Conservation (phyloP, 371 early-diverging fungal genomes). For the Basidiobolus meristosporus region DNA sequence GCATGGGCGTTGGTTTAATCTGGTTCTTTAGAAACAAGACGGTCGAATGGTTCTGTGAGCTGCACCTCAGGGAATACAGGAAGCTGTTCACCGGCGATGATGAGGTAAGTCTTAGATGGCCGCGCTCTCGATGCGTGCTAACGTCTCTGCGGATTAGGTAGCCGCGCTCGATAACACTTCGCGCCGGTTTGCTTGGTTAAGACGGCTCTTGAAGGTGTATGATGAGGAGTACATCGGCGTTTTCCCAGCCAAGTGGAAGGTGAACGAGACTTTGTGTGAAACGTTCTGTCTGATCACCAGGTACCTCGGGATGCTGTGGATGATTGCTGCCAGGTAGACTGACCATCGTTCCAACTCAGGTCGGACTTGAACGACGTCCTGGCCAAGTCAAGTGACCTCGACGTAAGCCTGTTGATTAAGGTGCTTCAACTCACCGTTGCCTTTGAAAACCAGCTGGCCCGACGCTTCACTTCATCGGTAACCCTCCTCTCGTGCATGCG, state of each 20-base stretch:
- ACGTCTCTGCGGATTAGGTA: slow-evolving; percentile 14
- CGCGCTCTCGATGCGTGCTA: neutral
- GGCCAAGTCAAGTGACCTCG: no score
- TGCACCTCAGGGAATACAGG: slow-evolving; percentile 67
- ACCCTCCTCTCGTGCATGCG: no score
- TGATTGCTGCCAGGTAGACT: no score
- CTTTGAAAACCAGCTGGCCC: no score
- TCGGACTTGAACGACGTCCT: no score
- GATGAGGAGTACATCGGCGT: slow-evolving; percentile 68
- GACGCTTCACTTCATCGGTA: no score
- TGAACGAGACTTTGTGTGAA: slow-evolving; percentile 45
- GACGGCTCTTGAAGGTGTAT: slow-evolving; percentile 59
- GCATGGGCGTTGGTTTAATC: neutral
- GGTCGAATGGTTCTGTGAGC: slow-evolving; percentile 64
- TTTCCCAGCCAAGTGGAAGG: slow-evolving; percentile 67
- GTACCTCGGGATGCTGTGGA: no score
- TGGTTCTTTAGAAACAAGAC: no score
- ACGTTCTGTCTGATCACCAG: slow-evolving; percentile 73
- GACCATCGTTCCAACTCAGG: no score
- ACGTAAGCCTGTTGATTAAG: no score
- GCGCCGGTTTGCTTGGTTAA: slow-evolving; percentile 84
- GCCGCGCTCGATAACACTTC: slow-evolving; percentile 69
- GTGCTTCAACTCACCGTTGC: no score
- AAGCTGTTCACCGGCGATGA: slow-evolving; percentile 57
- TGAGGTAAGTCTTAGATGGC: slow-evolving; percentile 25